Evolutionary conservation across 2,329 filamentous ascomycete genomes (phyloP), one percentile per base, ranked within the genome.

Genomic region (Ophiostoma novo-ulmi): DNA sequence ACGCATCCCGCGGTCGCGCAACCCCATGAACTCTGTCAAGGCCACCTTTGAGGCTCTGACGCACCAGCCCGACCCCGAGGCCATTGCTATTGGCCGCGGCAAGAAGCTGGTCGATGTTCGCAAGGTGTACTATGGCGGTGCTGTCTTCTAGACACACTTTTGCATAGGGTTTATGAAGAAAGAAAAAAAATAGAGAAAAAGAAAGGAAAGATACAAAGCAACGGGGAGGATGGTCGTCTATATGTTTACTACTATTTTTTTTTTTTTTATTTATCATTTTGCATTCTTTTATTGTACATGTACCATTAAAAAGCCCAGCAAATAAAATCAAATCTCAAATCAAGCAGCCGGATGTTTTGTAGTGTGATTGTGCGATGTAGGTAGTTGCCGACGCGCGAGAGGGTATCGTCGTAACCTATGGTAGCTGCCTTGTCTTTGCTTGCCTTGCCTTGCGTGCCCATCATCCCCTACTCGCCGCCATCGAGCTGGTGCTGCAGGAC

Each of bases 11-110:
- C 90, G 94, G 65, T 92, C 92, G 73, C 88, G 94, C 77, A 98
- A 97, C 84, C 93, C 93, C 75, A 97, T 98, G 93, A 99, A 99
- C 84, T 92, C 94, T 22, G 91, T 97, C 81, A 97, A 97, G 83
- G 95, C 95, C 17, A 87, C 93, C 58, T 92, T 91, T 80, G 80
- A 94, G 79, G 94, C 94, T 5, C 84, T 99, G 73, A 87, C 88
- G 79, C 91, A 85, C 82, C 95, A 99, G 83, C 88, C 88, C 73
- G 85, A 97, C 77, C 95, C 95, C 39, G 92, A 98, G 79, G 89
- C 94, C 78, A 90, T 99, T 78, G 95, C 95, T 71, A 86, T 91
- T 68, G 94, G 93, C 69, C 84, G 94, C 74, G 94, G 95, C 73
- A 94, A 92, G 87, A 99, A 99, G 86, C 80, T 99, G 78, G 93